Evolutionary conservation across 768 basidiomycete genomes (phyloP).

Genomic region (Rhodotorula graminis): DNA sequence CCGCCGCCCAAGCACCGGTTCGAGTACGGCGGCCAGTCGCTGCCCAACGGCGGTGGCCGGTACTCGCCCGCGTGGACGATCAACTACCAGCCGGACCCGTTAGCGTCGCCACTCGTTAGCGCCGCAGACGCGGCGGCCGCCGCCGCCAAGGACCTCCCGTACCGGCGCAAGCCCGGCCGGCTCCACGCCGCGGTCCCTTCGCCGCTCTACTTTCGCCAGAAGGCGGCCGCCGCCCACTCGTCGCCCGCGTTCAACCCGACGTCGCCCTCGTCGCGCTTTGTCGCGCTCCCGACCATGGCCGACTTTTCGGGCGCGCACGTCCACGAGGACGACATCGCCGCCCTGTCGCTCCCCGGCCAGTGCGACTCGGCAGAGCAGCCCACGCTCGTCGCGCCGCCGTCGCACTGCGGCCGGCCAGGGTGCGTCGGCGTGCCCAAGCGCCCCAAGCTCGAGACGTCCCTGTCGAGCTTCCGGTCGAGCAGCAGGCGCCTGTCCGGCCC

Average conservation of each 20-base stretch:
- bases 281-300: background rate
- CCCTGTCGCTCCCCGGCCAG: constrained; percentile 12
- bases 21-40: constrained; percentile 17
- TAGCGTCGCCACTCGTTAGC: constrained; percentile 8
- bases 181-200: constrained; percentile 27
- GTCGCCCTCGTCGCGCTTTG: constrained; percentile 3
- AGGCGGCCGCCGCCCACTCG: constrained; percentile 24
- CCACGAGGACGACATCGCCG: constrained; percentile 29
- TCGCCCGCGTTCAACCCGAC: constrained; percentile 18
- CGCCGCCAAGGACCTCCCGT: constrained; percentile 15
- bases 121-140: background rate
- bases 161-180: constrained; percentile 18
- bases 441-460: constrained; percentile 9
- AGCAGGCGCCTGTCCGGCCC: constrained; percentile 26
- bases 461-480: background rate
- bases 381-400: background rate
- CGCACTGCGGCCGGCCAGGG: constrained; percentile 25
- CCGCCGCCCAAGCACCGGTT: constrained; percentile 24
- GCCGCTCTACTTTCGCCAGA: constrained; percentile 36
- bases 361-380: background rate
- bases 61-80: constrained; percentile 24
- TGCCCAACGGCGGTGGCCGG: constrained; percentile 4
- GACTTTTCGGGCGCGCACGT: constrained; percentile 17
- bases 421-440: constrained; percentile 24
- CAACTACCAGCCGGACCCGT: constrained; percentile 27